Evolutionary conservation across 257 asterid genomes (phyloP).

Genomic region (Lithospermum erythrorhizon): DNA sequence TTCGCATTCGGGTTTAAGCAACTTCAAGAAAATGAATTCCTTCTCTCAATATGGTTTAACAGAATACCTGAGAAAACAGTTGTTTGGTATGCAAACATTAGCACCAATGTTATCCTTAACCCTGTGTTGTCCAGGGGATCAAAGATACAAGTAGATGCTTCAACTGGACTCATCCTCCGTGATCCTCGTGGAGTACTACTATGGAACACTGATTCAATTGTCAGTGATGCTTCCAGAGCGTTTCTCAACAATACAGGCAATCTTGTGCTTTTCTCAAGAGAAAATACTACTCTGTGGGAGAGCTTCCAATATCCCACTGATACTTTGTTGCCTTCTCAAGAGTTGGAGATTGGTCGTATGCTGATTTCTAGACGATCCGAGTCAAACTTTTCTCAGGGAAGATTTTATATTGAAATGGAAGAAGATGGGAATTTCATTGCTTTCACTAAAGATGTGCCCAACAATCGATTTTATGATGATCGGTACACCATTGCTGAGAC

Average conservation of each 20-base stretch:
- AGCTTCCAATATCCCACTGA: constrained; percentile 32
- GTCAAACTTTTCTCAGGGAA: neutral
- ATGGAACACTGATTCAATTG: constrained; percentile 13
- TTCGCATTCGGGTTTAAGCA: constrained; percentile 12
- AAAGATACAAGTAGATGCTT: constrained; percentile 17
- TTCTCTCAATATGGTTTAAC: constrained; percentile 44
- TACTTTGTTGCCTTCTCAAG: constrained; percentile 26
- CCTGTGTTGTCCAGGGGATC: constrained; percentile 48
- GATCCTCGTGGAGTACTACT: constrained; percentile 22
- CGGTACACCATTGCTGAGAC: neutral
- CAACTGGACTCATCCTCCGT: constrained; percentile 25
- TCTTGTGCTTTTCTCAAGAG: constrained; percentile 20
- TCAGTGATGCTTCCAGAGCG: constrained; percentile 17
- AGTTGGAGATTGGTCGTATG: constrained; percentile 4
- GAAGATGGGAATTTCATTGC: neutral
- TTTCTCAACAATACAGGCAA: constrained; percentile 50
- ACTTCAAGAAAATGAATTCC: constrained; percentile 15
- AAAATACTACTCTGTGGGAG: constrained; percentile 33
- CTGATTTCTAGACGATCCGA: constrained; percentile 5
- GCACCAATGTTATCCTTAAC: constrained; percentile 16
- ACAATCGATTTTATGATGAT: neutral
- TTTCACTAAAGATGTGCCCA: neutral
- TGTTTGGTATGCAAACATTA: constrained; percentile 32
- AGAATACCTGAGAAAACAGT: constrained; percentile 33
- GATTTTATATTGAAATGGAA: neutral